Evolutionary conservation across 768 basidiomycete species (phyloP).

Genomic region (Thelephora ganbajun): DNA sequence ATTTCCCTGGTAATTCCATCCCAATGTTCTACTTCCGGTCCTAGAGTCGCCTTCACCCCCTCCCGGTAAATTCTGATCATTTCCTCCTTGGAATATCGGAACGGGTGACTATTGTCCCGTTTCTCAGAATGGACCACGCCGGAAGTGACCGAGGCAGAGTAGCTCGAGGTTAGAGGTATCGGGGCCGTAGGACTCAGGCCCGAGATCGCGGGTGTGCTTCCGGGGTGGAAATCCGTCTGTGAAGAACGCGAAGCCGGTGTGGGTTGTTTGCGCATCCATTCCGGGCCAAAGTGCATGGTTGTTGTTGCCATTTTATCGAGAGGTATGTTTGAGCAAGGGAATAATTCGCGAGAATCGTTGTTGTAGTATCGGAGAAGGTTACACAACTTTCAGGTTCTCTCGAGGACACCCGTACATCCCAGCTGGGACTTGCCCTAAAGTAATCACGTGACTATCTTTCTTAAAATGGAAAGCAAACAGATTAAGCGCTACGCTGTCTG

Average conservation of each 20-base stretch:
- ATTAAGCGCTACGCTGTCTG: too few species aligned
- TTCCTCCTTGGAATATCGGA: constrained; percentile 78
- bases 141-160: constrained; percentile 55
- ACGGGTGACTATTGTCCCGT: constrained; percentile 59
- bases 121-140: constrained; percentile 37
- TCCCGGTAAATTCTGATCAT: constrained; percentile 75
- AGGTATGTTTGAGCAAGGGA: constrained; percentile 2
- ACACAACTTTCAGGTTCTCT: too few species aligned
- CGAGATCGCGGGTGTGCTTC: constrained; percentile 31
- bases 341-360: neutral
- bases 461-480: neutral
- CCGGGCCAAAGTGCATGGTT: constrained; percentile 83
- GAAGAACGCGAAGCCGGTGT: constrained; percentile 35
- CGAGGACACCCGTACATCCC: neutral
- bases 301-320: constrained; percentile 34
- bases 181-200: constrained; percentile 11
- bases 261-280: constrained; percentile 83
- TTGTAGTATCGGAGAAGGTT: too few species aligned
- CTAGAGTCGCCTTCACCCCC: constrained; percentile 59
- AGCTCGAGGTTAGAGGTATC: constrained; percentile 42
- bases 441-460: neutral
- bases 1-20: constrained; percentile 77
- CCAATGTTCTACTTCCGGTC: constrained; percentile 80
- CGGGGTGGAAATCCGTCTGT: constrained; percentile 22
- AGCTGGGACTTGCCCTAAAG: neutral